phyloP scores from a whole-genome alignment of 352 stramenopile species.

The Globisporangium solare region DNA sequence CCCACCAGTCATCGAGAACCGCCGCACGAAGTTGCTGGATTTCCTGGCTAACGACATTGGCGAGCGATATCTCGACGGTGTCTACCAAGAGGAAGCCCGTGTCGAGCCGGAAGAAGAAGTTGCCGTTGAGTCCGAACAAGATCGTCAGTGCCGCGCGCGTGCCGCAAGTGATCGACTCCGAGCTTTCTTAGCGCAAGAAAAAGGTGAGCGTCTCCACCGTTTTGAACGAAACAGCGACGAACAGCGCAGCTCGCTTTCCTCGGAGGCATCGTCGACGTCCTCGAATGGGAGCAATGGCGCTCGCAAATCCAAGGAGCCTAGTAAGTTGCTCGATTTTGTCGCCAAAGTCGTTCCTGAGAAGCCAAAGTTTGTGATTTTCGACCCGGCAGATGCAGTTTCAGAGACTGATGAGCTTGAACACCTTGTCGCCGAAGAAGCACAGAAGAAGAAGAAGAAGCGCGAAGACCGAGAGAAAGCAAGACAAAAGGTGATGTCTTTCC shows the following conservation, averaged over 20 bases:
- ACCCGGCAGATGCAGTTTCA: slow-evolving; percentile 35
- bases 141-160: slow-evolving; percentile 14
- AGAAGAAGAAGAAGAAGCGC: slow-evolving; percentile 40
- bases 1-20: slow-evolving; percentile 21
- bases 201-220: slow-evolving; percentile 37
- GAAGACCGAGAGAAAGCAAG: slow-evolving; percentile 39
- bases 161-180: slow-evolving; percentile 48
- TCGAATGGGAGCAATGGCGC: slow-evolving; percentile 4
- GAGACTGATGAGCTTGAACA: slow-evolving; percentile 32
- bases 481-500: slow-evolving; percentile 40
- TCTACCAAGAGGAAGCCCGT: slow-evolving; percentile 65
- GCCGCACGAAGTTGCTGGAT: slow-evolving; percentile 64
- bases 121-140: slow-evolving; percentile 4
- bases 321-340: slow-evolving; percentile 52
- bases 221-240: slow-evolving; percentile 20
- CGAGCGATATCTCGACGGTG: slow-evolving; percentile 58
- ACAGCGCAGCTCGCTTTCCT: slow-evolving; percentile 22
- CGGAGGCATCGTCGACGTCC: slow-evolving; percentile 19
- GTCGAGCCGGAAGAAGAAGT: slow-evolving; percentile 16
- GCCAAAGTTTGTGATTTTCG: slow-evolving; percentile 48
- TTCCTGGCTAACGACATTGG: slow-evolving; percentile 71
- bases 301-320: slow-evolving; percentile 13
- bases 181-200: slow-evolving; percentile 55
- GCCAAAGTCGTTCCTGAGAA: slow-evolving; percentile 46
- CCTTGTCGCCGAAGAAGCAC: slow-evolving; percentile 33